A percentile compares a stretch with the other conserved stretches of the same genome.
Conservation (phyloP, 202 grass and related monocot genomes). For the Schoenoplectus tabernaemontani region DNA sequence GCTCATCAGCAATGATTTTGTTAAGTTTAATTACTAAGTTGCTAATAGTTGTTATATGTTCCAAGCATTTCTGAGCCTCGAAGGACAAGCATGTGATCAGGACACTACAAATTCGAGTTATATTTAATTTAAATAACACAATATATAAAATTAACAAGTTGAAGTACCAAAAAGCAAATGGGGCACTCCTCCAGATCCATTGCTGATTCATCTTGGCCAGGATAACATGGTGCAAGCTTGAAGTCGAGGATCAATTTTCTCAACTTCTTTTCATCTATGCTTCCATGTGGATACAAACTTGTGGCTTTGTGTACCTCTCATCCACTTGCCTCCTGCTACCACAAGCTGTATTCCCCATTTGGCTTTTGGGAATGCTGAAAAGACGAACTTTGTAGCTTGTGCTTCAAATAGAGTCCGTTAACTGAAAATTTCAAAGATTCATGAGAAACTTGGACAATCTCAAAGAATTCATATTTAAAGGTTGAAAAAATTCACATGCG, state of each 20-base stretch:
- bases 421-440: slow-evolving; percentile 22
- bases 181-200: slow-evolving; percentile 80
- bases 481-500: neutral
- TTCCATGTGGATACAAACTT: slow-evolving; percentile 70
- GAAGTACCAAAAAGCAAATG: slow-evolving; percentile 74
- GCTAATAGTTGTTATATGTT: neutral
- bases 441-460: neutral
- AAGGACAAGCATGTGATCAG: too few species aligned
- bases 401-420: neutral
- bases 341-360: slow-evolving; percentile 78
- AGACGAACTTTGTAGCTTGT: neutral
- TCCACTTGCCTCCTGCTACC: slow-evolving; percentile 53
- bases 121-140: too few species aligned
- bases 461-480: neutral
- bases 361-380: neutral
- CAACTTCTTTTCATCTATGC: slow-evolving; percentile 76
- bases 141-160: neutral
- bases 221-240: slow-evolving; percentile 79
- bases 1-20: neutral
- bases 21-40: neutral
- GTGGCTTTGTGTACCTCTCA: slow-evolving; percentile 71
- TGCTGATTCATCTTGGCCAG: slow-evolving; percentile 47
- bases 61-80: neutral
- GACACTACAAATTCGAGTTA: too few species aligned
- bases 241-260: slow-evolving; percentile 71